Conservation (phyloP, 2,329 filamentous ascomycete species). For the Exophiala oligosperma region DNA sequence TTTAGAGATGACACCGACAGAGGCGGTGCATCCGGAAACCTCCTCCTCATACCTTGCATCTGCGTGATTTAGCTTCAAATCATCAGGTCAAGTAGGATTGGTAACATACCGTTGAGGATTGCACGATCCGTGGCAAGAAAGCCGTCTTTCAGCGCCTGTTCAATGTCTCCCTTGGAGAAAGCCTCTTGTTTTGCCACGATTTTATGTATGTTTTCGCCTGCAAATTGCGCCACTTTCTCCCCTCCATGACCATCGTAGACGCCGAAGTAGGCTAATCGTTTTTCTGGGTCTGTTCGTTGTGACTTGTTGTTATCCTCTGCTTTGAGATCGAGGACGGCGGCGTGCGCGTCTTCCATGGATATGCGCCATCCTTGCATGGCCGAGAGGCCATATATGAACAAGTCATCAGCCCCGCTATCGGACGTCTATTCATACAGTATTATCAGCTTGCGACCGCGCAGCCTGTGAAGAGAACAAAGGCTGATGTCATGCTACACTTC, state of each 20-base stretch:
- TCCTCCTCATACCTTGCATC: constrained; percentile 97
- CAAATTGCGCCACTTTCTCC: constrained; percentile 91
- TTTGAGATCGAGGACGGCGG: constrained; percentile 82
- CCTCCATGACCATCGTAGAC: constrained; percentile 98
- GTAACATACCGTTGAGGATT: constrained; percentile 79
- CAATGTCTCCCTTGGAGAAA: constrained; percentile 87
- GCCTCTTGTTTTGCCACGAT: constrained; percentile 94
- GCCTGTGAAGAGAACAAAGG: no score
- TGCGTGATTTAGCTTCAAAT: constrained; percentile 43
- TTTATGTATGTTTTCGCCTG: constrained; percentile 88
- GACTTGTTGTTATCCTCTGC: constrained; percentile 55
- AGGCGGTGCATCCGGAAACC: constrained; percentile 95
- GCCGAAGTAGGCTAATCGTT: constrained; percentile 90
- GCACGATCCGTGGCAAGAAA: constrained; percentile 95
- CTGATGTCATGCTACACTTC: no score
- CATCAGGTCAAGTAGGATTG: constrained; percentile 2
- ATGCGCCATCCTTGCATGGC: constrained; percentile 99
- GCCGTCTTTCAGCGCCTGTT: constrained; percentile 94
- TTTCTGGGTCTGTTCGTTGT: constrained; percentile 62
- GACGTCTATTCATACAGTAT: constrained; percentile 63
- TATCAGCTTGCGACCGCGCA: constrained; percentile 3
- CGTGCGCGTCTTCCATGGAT: constrained; percentile 98
- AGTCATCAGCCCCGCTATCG: constrained; percentile 86
- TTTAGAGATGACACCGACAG: constrained; percentile 82
- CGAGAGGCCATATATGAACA: constrained; percentile 88